A percentile compares a stretch with the other conserved stretches of the same genome.
Evolutionary conservation across 768 basidiomycete genomes (phyloP).

Genomic region (Amanita molliuscula): DNA sequence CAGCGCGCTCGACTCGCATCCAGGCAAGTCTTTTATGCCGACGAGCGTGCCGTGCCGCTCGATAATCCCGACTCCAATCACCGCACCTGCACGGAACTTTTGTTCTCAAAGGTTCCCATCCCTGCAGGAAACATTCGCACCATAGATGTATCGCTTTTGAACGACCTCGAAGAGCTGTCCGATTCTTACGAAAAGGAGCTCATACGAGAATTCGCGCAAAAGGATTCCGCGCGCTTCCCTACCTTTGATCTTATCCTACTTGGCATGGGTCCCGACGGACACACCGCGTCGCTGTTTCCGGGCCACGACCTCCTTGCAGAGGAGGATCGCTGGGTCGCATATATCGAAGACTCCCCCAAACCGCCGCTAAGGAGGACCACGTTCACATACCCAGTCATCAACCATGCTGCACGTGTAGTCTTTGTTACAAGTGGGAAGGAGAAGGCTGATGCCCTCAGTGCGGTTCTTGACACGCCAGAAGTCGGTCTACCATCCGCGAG

Average conservation of each 20-base stretch:
- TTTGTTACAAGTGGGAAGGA: constrained; percentile 82
- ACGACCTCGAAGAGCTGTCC: constrained; percentile 71
- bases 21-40: constrained; percentile 97
- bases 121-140: constrained; percentile 70
- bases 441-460: constrained; percentile 67
- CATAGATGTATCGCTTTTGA: constrained; percentile 57
- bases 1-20: background rate
- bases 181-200: constrained; percentile 79
- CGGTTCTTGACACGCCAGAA: constrained; percentile 75
- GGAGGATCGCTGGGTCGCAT: constrained; percentile 90
- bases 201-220: constrained; percentile 84
- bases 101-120: constrained; percentile 81
- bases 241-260: constrained; percentile 96
- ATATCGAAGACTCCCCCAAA: constrained; percentile 89
- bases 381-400: constrained; percentile 84
- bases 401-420: constrained; percentile 77
- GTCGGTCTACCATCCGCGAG: constrained; percentile 71
- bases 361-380: constrained; percentile 87
- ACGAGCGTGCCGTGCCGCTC: constrained; percentile 91
- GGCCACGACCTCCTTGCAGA: constrained; percentile 80
- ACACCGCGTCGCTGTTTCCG: constrained; percentile 96
- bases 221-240: constrained; percentile 92
- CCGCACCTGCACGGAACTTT: constrained; percentile 52
- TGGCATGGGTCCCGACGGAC: constrained; percentile 96
- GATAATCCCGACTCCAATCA: constrained; percentile 94